Evolutionary conservation across 306 rosid genomes (phyloP).

Genomic region (Astragalus membranaceus): DNA sequence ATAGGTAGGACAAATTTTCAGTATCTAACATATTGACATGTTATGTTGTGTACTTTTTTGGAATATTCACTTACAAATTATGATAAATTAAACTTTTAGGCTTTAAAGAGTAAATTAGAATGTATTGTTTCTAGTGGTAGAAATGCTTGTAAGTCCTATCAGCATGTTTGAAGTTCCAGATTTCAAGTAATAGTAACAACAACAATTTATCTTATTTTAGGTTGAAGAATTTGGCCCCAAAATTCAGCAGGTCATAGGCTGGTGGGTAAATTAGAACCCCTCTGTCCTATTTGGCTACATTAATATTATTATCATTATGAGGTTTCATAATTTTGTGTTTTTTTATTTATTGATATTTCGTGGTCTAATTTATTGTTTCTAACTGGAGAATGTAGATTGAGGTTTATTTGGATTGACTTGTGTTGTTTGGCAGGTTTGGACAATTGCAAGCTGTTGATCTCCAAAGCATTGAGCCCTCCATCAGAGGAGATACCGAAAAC

Average conservation of each 20-base stretch:
- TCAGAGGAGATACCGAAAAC: conserved; percentile 78
- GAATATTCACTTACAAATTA: neutral
- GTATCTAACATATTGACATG: neutral
- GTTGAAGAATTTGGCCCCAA: conserved; percentile 76
- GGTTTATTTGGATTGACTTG: neutral
- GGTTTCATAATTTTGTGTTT: neutral
- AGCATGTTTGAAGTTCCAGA: neutral
- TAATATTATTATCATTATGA: neutral
- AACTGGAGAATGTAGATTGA: too few relatives aligned
- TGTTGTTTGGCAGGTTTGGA: conserved; percentile 63
- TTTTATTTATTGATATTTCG: neutral
- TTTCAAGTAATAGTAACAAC: too few relatives aligned
- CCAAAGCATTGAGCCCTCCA: conserved; percentile 65
- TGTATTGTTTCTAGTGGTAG: neutral
- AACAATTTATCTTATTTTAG: conserved; percentile 20
- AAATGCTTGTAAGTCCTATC: neutral
- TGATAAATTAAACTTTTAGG: neutral
- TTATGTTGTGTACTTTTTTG: neutral
- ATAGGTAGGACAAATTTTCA: conserved; percentile 1
- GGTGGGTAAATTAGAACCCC: conserved; percentile 27
- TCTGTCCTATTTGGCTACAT: neutral
- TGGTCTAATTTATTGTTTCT: too few relatives aligned
- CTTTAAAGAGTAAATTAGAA: too few relatives aligned
- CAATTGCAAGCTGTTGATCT: conserved; percentile 74
- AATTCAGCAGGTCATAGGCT: conserved; percentile 65